Evolutionary conservation across 2,329 filamentous ascomycete species (phyloP).

Genomic region (Onygena corvina): DNA sequence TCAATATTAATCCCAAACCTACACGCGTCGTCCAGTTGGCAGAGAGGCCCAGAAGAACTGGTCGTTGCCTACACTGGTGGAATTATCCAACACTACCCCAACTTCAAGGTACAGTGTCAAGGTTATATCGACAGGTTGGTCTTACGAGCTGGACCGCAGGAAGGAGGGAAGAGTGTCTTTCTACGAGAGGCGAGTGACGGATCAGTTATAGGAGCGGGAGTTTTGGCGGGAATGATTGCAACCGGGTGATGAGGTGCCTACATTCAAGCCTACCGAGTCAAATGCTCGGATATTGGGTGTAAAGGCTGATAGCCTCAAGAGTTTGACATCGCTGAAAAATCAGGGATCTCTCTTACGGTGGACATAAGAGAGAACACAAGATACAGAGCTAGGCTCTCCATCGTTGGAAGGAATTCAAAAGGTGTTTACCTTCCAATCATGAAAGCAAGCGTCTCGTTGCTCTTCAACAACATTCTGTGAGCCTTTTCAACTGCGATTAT

Average conservation of each 20-base stretch:
- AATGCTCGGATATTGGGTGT: background rate
- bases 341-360: too few relatives aligned
- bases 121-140: slow-evolving; percentile 49
- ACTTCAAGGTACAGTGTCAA: slow-evolving; percentile 57
- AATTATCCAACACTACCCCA: slow-evolving; percentile 63
- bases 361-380: too few relatives aligned
- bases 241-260: background rate
- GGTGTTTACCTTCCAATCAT: too few relatives aligned
- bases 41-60: slow-evolving; percentile 42
- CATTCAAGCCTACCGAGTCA: background rate
- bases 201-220: slow-evolving; percentile 41
- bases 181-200: slow-evolving; percentile 41
- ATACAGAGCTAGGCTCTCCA: too few relatives aligned
- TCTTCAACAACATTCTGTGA: too few relatives aligned
- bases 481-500: too few relatives aligned
- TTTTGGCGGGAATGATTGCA: slow-evolving; percentile 37
- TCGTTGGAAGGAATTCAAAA: too few relatives aligned
- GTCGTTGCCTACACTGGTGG: slow-evolving; percentile 67
- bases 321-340: too few relatives aligned
- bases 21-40: slow-evolving; percentile 21
- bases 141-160: slow-evolving; percentile 29
- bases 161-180: slow-evolving; percentile 38
- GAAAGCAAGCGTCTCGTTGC: too few relatives aligned
- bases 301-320: too few relatives aligned
- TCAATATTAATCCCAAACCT: background rate